Evolutionary conservation across 164 flowering plant species (phyloP), one percentile per base, ranked within the genome.

Genomic region (Macadamia integrifolia): DNA sequence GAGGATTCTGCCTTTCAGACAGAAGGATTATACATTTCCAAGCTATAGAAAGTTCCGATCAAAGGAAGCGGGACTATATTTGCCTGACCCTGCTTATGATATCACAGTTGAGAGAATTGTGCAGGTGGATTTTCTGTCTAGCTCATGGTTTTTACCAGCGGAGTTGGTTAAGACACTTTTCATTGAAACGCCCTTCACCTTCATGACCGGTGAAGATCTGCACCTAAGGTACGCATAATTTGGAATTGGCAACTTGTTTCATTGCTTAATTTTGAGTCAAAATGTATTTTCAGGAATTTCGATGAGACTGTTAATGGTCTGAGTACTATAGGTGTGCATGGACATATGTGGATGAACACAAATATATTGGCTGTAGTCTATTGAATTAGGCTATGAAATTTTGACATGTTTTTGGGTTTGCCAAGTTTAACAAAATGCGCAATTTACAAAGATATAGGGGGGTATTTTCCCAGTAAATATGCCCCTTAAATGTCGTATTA

Each of bases 1-100:
- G 32, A 80, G 99, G 84, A 88, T 94, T 58, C 72, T 94, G 78
- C 99, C 99, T n/a, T 94, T 94, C 55, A 73, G 97, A 44, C 95
- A 90, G 75, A 94, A 90, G 83, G 97, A 94, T 29, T 90, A 84
- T 56, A 85, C 92, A 0, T 94, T 94, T 69, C 99, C 99, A 1
- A 94, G 97, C 62, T 94, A 94, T 62, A 70, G 99, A 69, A 94
- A 94, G 78, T 94, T 92, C 50, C 71, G 90, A 18, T 90, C 97
- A 1, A 92, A 88, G 81, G 97, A 94, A 76, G 99, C 99, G 10
- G 99, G 99, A 10, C 85, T 94, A 23, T 94, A 94, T 71, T 78
- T 94, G 87, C 97, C 99, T 58, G 99, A 94, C 65, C 99, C 99
- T 58, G 99, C 99, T 53, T 94, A 94, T 76, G 92, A 87, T 66